phyloP scores from a whole-genome alignment of 2,329 filamentous ascomycete genomes.

The Tolypocladium tropicale region DNA sequence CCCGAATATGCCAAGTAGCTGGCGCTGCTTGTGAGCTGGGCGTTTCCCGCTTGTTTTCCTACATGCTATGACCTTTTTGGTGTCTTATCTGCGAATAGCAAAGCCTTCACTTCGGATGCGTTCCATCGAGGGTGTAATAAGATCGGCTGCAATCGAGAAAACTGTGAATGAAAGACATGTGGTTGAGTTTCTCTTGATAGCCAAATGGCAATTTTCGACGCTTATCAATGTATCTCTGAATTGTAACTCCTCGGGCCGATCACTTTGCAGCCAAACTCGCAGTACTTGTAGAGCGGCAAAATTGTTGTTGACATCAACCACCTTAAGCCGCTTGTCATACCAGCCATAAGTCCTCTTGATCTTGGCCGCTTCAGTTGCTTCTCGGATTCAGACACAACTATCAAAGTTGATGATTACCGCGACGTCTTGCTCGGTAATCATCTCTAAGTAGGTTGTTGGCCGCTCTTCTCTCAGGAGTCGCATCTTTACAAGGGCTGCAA shows the following conservation, averaged over 20 bases:
- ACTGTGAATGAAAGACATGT: too few species aligned
- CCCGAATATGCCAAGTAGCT: not conserved
- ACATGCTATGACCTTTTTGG: too few species aligned
- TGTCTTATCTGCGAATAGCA: too few species aligned
- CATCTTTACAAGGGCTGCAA: too few species aligned
- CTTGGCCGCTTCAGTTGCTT: not conserved
- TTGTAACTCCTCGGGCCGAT: not conserved
- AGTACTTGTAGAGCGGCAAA: not conserved
- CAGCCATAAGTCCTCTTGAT: not conserved
- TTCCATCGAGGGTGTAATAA: too few species aligned
- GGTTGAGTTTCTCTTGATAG: too few species aligned
- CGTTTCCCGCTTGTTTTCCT: too few species aligned
- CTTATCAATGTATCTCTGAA: not conserved
- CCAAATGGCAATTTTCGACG: too few species aligned
- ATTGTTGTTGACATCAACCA: not conserved
- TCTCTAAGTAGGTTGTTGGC: too few species aligned
- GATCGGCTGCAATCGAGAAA: too few species aligned
- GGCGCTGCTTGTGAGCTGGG: not conserved
- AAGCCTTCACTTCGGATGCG: too few species aligned
- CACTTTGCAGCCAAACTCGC: not conserved
- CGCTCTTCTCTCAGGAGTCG: too few species aligned
- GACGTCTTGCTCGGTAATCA: not conserved
- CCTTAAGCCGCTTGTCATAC: not conserved
- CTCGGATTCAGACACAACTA: not conserved
- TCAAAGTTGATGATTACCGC: not conserved